Base-by-base conservation (phyloP, 2,329 filamentous ascomycete genomes). In the Epichloe coenophiala region DNA sequence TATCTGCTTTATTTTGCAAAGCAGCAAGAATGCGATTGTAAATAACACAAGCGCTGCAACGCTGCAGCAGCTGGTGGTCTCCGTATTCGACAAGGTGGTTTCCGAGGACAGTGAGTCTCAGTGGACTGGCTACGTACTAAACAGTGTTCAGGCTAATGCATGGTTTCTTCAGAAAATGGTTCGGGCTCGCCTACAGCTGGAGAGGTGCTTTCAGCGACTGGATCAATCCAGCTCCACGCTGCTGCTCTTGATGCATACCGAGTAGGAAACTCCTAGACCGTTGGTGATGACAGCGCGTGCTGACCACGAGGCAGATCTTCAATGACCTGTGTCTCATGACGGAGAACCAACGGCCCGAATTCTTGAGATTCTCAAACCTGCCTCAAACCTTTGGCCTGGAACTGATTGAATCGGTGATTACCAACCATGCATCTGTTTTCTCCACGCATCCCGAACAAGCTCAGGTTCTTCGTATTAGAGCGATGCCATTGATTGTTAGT, bases 11-110 rank as follows among this genome's bases (percentile, higher is more conserved):
- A 84, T 88, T 47, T 70, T 98, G 46, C 90, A 97, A 67, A 84
- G 81, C 51, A 93, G 86, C 66, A 97, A 96, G 69, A 94, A 90
- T 69, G 81, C 84, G 27, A 89, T 95, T 48, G 89, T 98, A 58
- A 94, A 91, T 63, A 94, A 94, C 59, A 97, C 94, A 1, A 93
- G 93, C 8, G 88, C 91, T 27, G 93, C 93, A n/a, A 97, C 93
- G 2, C 72, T 98, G 49, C 91, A 96, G 67, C 93, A 97, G 65
- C 77, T 98, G 13, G 83, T 97, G 7, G 88, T 93, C 33, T 85
- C 87, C 1, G 86, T 95, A 0, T 97, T 96, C 66, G 93, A 97
- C 64, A 93, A 94, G 64, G 88, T 96, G 2, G 78, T 83, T 1
- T 71, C 72, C 5, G 89, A 96, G 71, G 89, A 96, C 63, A 83